Evolutionary conservation across 371 early-diverging fungal genomes (phyloP), one percentile per base, ranked within the genome.

Genomic region (Syncephalis plumigaleata): DNA sequence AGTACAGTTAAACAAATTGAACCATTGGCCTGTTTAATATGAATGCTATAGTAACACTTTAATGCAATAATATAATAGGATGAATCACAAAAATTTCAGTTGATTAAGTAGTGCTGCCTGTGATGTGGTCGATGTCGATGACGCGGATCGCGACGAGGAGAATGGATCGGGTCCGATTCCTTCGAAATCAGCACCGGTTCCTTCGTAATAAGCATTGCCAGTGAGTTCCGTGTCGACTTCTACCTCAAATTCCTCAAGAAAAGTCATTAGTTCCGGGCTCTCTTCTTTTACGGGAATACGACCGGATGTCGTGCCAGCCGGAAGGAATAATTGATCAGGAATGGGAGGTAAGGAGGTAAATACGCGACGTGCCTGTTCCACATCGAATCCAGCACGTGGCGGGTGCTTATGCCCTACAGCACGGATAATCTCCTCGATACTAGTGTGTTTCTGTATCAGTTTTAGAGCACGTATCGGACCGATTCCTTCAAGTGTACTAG

Each of bases 391-490:
- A 1, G 56, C 54, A 5, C 67, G 60, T 3, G 75, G 67, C 1
- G 36, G 36, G 47, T 66, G 66, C 39, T 57, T 51, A 7, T 11
- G 7, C 11, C 31, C 31, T 9, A 52, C 48, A 9, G 61, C 52
- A 0, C 56, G 55, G 31, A 82, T 48, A 18, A 81, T 56, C 1
- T 58, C 53, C 50, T 84, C 85, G 15, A 84, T 83, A 1, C 70
- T 68, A 5, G 76, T 77, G 51, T 71, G 61, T 46, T 64, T 51
- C 36, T 58, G 59, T 15, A 84, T 66, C 25, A 74, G 55, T 11
- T 64, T 52, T 1, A 67, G 56, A 0, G 83, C 85, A 7, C 62
- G 67, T 13, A 68, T 56, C 7, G 79, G 74, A 0, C 81, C 84
- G 16, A 84, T 68, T 2, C 73, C 69, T 36, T 65, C 65, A 2